Evolutionary conservation across 1,284 basidiomycete genomes (phyloP), one percentile per base, ranked within the genome.

Genomic region (Ceratobasidium sp.): DNA sequence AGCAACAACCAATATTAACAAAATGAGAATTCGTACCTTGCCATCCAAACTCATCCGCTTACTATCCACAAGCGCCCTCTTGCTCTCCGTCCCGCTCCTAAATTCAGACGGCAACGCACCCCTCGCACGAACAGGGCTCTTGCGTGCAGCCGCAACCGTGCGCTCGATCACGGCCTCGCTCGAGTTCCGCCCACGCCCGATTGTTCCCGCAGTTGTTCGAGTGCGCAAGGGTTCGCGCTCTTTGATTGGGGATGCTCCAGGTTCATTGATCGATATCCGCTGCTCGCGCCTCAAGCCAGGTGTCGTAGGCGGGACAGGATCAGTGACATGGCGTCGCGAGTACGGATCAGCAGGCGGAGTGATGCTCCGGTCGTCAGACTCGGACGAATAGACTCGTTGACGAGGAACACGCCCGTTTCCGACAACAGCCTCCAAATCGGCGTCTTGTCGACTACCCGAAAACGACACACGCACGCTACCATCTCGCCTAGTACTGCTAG

Each of bases 1-100:
- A 46, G 55, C 57, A 34, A 39, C 28, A n/a, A 23, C 30, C 16
- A 46, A 58, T 30, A 41, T 12, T 18, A 53, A 50, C 26, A 32
- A 67, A n/a, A 5, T 28, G 30, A 14, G 6, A 5, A 6, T 81
- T 12, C 83, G 43, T 73, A 88, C 87, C 80, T 81, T 81, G 72
- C 82, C 84, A 58, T 86, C 84, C 70, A 82, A 77, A 55, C 72
- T 74, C 28, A 67, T 71, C 4, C 71, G 71, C 45, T 72, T 74
- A 34, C 28, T 32, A 50, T 53, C 43, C 18, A 45, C 39, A 18
- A 28, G 61, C 57, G 60, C 48, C 70, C 28, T 71, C 70, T 61
- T 60, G 58, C 48, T 65, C 50, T 69, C 62, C 45, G 41, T 74
- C 41, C 43, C 59, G 64, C 52, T 72, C 34, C 62, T 73, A 67